Base-by-base conservation (phyloP, 805 yeast genomes). In the Suhomyces sp. region DNA sequence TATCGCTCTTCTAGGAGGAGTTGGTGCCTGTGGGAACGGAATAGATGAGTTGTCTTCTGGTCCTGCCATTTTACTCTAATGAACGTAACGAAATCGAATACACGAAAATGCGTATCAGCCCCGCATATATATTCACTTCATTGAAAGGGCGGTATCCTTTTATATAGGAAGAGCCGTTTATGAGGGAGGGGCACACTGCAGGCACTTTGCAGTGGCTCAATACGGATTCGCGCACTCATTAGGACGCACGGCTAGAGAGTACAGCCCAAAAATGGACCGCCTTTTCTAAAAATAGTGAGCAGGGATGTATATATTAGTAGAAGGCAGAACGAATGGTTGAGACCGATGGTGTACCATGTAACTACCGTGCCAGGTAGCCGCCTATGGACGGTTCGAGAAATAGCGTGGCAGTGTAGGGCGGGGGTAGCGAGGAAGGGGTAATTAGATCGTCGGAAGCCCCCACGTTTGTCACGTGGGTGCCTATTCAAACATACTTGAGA, bases 1-100 rank as follows among this genome's bases (percentile, higher is more conserved):
- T n/a, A 47, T 17, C 47, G 24, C 39, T 43, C 44, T 44, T 37
- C 48, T 21, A 17, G 48, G 47, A n/a, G 20, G 46, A 6, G 10
- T 8, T 13, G 48, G 44, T 6, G 52, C 41, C 13, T 37, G 41
- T 17, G 41, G 41, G 22, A 17, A 37, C 4, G 41, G 41, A 27
- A n/a, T 27, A 5, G 29, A 25, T 27, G 31, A 10, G 31, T 37
- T 37, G 13, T 37, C 21, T 37, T 37, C 41, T 19, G 41, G 22
- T 37, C 22, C 22, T 37, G 41, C 20, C 41, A 37, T 37, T 6
- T 21, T 37, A 37, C 15, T 35, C 22, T 37, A 37, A 37, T 37
- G 21, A 37, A 35, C 9, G 40, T 33, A 17, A 31, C 8, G 2
- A 24, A 24, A 24, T 24, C 25, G 7, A 24, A 24, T 24, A 5